These are phyloP conservation scores for Brettanomyces sp. DNA, from an alignment of 805 yeast genomes.

Conservation along the genomic window DNA sequence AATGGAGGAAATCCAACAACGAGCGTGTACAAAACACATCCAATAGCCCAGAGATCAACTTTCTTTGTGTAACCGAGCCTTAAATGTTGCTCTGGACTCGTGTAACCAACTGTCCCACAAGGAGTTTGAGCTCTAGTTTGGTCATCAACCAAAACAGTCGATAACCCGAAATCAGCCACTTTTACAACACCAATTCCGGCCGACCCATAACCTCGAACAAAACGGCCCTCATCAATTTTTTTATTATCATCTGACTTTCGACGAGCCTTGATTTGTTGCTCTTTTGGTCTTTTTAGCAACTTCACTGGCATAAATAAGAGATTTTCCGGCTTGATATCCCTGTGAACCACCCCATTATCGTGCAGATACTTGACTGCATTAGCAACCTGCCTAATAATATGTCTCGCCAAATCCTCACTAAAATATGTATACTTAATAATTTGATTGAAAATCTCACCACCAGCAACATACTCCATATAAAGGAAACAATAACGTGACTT, in stretches of 20 bases:
- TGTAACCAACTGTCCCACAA: conserved; percentile 69
- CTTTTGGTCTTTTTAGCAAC: conserved; percentile 29
- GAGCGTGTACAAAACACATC: conserved; percentile 60
- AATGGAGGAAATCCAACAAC: conserved; percentile 72
- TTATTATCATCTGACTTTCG: conserved; percentile 50
- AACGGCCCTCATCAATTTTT: conserved; percentile 55
- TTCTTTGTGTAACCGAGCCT: conserved; percentile 54
- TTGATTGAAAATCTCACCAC: conserved; percentile 77
- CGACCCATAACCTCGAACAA: conserved; percentile 43
- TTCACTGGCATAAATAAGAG: conserved; percentile 52
- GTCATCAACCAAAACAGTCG: conserved; percentile 37
- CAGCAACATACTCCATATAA: conserved; percentile 58
- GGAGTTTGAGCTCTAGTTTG: conserved; percentile 52
- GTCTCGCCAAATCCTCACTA: conserved; percentile 61
- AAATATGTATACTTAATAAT: conserved; percentile 72
- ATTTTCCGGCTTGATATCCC: conserved; percentile 81
- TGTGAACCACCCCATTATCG: conserved; percentile 64
- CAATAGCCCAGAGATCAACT: conserved; percentile 68
- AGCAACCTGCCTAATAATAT: conserved; percentile 64
- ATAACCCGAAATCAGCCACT: conserved; percentile 63
- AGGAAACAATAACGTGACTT: conserved; percentile 45
- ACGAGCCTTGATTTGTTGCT: conserved; percentile 32
- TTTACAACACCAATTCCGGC: conserved; percentile 58
- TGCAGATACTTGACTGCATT: conserved; percentile 62
- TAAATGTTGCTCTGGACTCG: conserved; percentile 62